Evolutionary conservation across 1,284 basidiomycete genomes (phyloP).

Genomic region (Polyporus tsugae): DNA sequence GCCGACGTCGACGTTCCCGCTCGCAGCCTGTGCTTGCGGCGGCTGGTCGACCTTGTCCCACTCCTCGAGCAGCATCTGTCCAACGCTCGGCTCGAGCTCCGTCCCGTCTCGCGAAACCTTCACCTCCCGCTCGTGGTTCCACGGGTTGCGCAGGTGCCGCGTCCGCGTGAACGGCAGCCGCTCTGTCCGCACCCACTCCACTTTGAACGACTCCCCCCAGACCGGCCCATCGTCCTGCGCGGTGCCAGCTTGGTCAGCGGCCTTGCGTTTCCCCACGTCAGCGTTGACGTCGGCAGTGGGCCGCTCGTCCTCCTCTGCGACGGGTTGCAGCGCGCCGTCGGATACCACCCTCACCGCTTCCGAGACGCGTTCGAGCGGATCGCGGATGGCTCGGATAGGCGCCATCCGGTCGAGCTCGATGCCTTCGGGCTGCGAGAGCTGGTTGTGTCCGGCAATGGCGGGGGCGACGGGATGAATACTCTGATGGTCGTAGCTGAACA

Average conservation of each 20-base stretch:
- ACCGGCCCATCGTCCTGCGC: constrained; percentile 44
- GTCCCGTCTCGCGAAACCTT: constrained; percentile 95
- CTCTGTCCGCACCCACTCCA: constrained; percentile 86
- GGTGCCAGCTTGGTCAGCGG: constrained; percentile 13
- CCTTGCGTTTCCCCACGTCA: constrained; percentile 21
- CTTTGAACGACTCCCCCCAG: constrained; percentile 82
- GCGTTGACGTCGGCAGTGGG: not conserved
- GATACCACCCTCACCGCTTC: constrained; percentile 23
- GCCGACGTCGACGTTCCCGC: constrained; percentile 25
- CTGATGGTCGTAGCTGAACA: constrained; percentile 43
- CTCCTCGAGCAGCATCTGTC: constrained; percentile 76
- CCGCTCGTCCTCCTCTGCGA: constrained; percentile 39
- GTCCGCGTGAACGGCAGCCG: constrained; percentile 83
- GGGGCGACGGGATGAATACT: constrained; percentile 17
- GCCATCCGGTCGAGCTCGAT: constrained; percentile 55
- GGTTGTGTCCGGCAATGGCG: constrained; percentile 20
- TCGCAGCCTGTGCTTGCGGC: constrained; percentile 19
- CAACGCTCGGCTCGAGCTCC: constrained; percentile 88
- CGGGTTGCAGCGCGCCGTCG: constrained; percentile 29
- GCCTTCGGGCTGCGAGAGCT: constrained; percentile 26
- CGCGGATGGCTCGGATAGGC: constrained; percentile 50
- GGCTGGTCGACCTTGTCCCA: constrained; percentile 60
- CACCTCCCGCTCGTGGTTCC: constrained; percentile 92
- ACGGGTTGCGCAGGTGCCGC: constrained; percentile 87
- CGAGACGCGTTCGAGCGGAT: constrained; percentile 17